A percentile compares a stretch with the other conserved stretches of the same genome.
phyloP scores from a whole-genome alignment of 2,329 filamentous ascomycete species.

The Penicillium frequentans region DNA sequence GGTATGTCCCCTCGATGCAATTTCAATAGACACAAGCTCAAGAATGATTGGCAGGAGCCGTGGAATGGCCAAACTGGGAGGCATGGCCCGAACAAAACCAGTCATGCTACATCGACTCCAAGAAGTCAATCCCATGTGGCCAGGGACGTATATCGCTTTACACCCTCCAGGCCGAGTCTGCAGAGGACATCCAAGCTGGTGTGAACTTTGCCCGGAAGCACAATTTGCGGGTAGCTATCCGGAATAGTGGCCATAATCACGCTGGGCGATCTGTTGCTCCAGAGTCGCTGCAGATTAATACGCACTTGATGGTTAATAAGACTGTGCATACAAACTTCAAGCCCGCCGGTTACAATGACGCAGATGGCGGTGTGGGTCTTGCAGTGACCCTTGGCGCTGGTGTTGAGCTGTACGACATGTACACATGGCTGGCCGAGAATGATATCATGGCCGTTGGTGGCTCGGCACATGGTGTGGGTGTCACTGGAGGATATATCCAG shows the following conservation, averaged over 20 bases:
- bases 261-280: conserved; percentile 10
- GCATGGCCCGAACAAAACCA: conserved; percentile 4
- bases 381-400: conserved; percentile 56
- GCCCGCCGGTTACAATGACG: not conserved
- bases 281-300: conserved; percentile 10
- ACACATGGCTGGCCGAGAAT: conserved; percentile 41
- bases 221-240: conserved; percentile 38
- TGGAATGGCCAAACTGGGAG: conserved; percentile 12
- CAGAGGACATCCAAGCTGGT: conserved; percentile 4
- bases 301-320: conserved; percentile 1
- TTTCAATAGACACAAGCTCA: not conserved
- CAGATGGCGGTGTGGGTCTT: not conserved
- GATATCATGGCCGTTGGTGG: conserved; percentile 47
- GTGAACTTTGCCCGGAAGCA: conserved; percentile 4
- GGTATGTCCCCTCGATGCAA: not conserved
- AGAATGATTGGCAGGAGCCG: not conserved
- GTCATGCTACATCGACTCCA: conserved; percentile 4
- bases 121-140: not conserved
- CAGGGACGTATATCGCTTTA: conserved; percentile 9
- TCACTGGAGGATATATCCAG: conserved; percentile 59
- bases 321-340: not conserved
- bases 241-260: conserved; percentile 58
- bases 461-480: conserved; percentile 46
- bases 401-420: conserved; percentile 50
- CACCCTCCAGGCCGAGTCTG: not conserved